Base-by-base conservation (phyloP, 106 monocot species). In the Allium cepa region DNA sequence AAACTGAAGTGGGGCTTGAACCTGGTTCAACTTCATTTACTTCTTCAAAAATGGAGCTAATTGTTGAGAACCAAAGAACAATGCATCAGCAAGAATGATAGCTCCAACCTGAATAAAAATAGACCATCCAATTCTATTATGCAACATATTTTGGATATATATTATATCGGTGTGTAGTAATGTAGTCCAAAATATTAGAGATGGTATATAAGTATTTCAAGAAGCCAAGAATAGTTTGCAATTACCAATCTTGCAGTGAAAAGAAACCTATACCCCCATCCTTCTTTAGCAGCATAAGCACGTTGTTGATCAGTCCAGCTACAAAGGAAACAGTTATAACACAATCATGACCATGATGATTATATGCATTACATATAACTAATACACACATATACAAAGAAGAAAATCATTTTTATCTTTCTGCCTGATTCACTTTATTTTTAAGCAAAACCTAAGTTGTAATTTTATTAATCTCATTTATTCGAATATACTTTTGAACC, bases 301-400 rank as follows among this genome's bases (percentile, higher is more conserved):
- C 91, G 85, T 66, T 96, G 96, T 60, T 96, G 96, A 72, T 91
- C 96, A 9, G 96, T 96, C 96, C 96, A 96, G 57, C 96, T 96
- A 69, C 53, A 72, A 59, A 65, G 9, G 72, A 46, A 57, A 53
- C 53, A 55, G 53, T 15, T 55, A 11, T 55, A 12, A 4, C 11
- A 55, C 53, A 11, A 55, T 55, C 3, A 55, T 12, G 7, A 7
- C 3, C 3, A 12, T 12, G 53, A 11, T 12, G 15, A 55, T 4
- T 3, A 12, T 55, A 55, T 55, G 53, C 1, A 55, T 55, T 22
- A 22, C 22, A 22, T 22, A 22, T 22, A 22, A 22, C 22, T 22
- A 22, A 22, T 22, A 22, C 22, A 22, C 22, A 22, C 22, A 22
- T 1, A 22, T 22, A 22, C 1, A 22, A 0, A 22, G 22, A 22